Evolutionary conservation across 139 green algal genomes (phyloP), one percentile per base, ranked within the genome.

Genomic region (Coelastrella sp.): DNA sequence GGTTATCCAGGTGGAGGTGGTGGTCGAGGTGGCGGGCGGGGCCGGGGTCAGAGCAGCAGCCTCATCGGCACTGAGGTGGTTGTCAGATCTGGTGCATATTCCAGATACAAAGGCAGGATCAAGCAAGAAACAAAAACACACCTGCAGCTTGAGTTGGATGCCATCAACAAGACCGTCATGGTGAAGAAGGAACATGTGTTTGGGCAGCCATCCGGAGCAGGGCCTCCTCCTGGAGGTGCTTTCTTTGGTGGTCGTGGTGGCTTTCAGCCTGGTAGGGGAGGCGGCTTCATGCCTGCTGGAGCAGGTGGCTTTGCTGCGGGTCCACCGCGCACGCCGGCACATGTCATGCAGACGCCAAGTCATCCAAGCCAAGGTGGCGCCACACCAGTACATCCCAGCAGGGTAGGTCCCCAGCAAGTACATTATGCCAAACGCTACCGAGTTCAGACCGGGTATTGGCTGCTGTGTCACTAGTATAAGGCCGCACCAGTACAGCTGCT

Each of bases 91-190:
- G 51, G 68, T 37, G 68, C 68, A 4, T 97, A 94, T 89, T 92
- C 95, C 62, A 92, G 96, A 38, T 98, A 98, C 91, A 87, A 86
- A 2, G 96, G 96, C 1, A 89, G 92, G 9, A 92, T 98, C 8
- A 91, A 96, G 72, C 90, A 93, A n/a, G 93, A 94, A 67, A 97
- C 94, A 5, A 90, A 87, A 27, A 96, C 94, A 21, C 94, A 96
- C 53, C 89, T 95, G n/a, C 89, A 91, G 85, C 43, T 96, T 37
- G 96, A 98, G 94, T 86, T 98, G 73, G 95, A 98, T 73, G 97
- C 96, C 4, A 92, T 96, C 90, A 94, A 93, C 81, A 93, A 92
- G 57, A 92, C 91, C 4, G 92, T 98, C 1, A 98, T 92, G 7
- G 91, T 98, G 5, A 75, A 82, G 51, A 89, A 88, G 48, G 57